Conservation (phyloP, 768 basidiomycete species). For the Trametes gibbosa region DNA sequence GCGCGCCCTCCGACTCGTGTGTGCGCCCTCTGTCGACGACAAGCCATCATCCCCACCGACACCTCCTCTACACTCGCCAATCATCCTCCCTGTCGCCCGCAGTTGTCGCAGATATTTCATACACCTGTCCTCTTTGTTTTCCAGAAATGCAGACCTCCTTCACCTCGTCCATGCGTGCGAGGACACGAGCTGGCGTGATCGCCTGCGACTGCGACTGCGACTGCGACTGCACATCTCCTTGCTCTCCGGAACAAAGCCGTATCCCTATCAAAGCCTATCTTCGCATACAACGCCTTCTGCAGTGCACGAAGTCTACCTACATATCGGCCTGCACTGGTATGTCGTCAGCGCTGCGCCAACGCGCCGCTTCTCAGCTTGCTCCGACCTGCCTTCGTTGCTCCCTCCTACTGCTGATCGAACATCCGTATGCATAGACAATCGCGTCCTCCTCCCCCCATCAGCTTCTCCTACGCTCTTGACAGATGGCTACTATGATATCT, state of each 20-base stretch:
- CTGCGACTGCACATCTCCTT: slow-evolving; percentile 10
- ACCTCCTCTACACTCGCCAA: neutral
- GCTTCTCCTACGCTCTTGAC: slow-evolving; percentile 11
- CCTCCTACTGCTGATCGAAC: neutral
- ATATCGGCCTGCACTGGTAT: slow-evolving; percentile 15
- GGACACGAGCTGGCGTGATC: slow-evolving; percentile 1
- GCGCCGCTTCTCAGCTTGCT: neutral
- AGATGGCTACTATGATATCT: slow-evolving; percentile 18
- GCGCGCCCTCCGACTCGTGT: slow-evolving; percentile 13
- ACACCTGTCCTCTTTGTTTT: neutral
- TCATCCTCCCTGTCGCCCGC: neutral
- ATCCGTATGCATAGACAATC: slow-evolving; percentile 1
- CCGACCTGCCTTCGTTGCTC: neutral
- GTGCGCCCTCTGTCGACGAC: neutral
- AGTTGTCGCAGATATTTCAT: neutral
- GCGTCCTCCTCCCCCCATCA: slow-evolving; percentile 9
- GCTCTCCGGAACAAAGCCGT: slow-evolving; percentile 11
- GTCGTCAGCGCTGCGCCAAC: slow-evolving; percentile 14
- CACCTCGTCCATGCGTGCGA: neutral
- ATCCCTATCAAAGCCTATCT: slow-evolving; percentile 5
- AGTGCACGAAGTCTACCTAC: neutral
- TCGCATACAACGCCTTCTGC: neutral
- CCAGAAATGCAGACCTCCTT: no score
- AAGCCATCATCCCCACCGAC: neutral
- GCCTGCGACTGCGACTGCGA: slow-evolving; percentile 1